Conservation (phyloP, 345 rosid genomes). For the Gossypium ekmanianum region DNA sequence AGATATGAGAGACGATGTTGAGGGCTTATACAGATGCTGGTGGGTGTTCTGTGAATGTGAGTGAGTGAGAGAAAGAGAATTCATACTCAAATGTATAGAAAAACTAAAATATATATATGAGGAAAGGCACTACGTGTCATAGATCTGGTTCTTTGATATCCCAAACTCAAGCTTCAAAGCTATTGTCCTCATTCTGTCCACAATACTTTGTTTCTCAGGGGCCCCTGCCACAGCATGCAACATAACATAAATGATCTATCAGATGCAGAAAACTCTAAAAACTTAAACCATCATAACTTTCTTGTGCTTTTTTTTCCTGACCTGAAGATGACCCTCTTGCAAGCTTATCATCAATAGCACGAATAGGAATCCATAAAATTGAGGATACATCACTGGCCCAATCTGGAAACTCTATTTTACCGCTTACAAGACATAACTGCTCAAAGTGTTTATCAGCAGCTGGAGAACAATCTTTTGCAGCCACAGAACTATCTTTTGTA, state of each 20-base stretch:
- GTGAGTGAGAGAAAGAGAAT: neutral
- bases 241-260: constrained; percentile 15
- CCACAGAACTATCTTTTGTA: constrained; percentile 32
- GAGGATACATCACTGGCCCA: constrained; percentile 81
- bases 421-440: constrained; percentile 50
- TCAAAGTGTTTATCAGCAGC: constrained; percentile 44
- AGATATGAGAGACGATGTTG: neutral
- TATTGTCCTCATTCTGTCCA: constrained; percentile 95
- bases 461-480: constrained; percentile 32
- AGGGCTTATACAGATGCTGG: neutral
- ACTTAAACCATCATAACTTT: constrained; percentile 15
- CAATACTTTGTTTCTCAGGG: constrained; percentile 63
- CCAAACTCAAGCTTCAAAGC: constrained; percentile 97
- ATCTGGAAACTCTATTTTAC: constrained; percentile 71
- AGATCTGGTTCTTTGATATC: constrained; percentile 76
- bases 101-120: neutral
- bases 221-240: constrained; percentile 43
- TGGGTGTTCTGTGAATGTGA: neutral
- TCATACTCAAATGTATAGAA: neutral
- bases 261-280: constrained; percentile 16
- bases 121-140: constrained; percentile 58
- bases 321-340: constrained; percentile 92
- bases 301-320: constrained; percentile 26
- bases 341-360: constrained; percentile 69
- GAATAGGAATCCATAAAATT: constrained; percentile 77